Evolutionary conservation across 345 rosid genomes (phyloP).

Genomic region (Dipteronia sinensis): DNA sequence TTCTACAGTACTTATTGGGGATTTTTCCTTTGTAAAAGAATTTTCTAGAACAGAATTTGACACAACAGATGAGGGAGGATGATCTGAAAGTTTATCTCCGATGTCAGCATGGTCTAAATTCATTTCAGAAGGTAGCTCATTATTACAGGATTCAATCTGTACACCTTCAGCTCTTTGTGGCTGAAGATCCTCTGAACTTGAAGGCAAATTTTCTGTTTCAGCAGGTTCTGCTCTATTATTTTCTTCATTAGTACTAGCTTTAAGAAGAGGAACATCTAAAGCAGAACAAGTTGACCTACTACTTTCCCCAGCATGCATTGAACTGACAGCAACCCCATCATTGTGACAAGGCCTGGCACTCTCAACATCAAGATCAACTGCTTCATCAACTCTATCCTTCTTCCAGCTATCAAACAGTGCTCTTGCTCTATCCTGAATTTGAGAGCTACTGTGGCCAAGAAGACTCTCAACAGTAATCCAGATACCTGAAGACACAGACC

Average conservation of each 20-base stretch:
- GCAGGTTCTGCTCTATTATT: slow-evolving; percentile 38
- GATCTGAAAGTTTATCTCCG: slow-evolving; percentile 42
- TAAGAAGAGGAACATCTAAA: slow-evolving; percentile 36
- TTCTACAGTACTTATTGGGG: slow-evolving; percentile 20
- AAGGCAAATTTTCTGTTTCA: slow-evolving; percentile 35
- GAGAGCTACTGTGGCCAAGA: slow-evolving; percentile 61
- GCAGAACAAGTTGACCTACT: slow-evolving; percentile 38
- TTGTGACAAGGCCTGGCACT: slow-evolving; percentile 30
- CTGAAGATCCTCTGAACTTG: slow-evolving; percentile 39
- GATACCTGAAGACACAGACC: slow-evolving; percentile 73
- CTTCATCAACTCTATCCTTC: slow-evolving; percentile 34
- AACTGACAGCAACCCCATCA: slow-evolving; percentile 31
- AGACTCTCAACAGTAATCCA: slow-evolving; percentile 67
- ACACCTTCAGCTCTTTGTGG: slow-evolving; percentile 40
- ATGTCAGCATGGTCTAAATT: slow-evolving; percentile 27
- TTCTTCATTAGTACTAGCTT: slow-evolving; percentile 39
- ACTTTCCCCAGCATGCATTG: slow-evolving; percentile 30
- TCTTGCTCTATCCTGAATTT: slow-evolving; percentile 71
- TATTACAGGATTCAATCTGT: slow-evolving; percentile 34
- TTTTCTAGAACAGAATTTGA: slow-evolving; percentile 50
- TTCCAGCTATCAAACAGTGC: slow-evolving; percentile 66
- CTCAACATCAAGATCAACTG: slow-evolving; percentile 31
- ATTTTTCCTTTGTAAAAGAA: slow-evolving; percentile 38
- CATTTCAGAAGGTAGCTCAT: slow-evolving; percentile 25
- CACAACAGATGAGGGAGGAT: slow-evolving; percentile 27